Evolutionary conservation across 768 basidiomycete genomes (phyloP), one percentile per base, ranked within the genome.

Genomic region (Dacryopinax spathularia): DNA sequence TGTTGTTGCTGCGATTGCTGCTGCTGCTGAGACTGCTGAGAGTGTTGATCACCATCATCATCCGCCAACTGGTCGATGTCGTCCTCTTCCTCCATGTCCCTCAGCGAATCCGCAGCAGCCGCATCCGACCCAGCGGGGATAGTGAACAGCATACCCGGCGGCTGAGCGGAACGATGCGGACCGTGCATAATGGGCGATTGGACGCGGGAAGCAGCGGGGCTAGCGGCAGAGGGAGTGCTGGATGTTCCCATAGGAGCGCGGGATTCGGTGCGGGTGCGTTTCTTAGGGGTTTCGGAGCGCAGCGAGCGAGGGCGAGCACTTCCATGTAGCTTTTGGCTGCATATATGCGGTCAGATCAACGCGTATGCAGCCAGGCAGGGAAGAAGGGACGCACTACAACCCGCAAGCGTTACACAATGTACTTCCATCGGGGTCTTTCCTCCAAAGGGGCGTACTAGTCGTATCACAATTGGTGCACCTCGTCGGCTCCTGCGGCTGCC

Each of bases 381-480:
- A 43, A 18, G 44, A 33, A 59, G 43, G 35, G 48, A 78, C 81
- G 78, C 69, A 82, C 81, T 91, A 91, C 6, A 91, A 72, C 3
- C 89, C 89, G 66, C 89, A 91, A 33, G 90, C 89, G 69, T 91
- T 91, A 77, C 90, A 91, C 37, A 91, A 88, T 0, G 89, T 91
- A 77, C 89, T 89, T 62, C 89, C 89, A 74, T 91, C 90, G 68
- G 91, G 89, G 68, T 91, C 90, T 74, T 91, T 91, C 66, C 89
- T 81, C 89, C 89, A 91, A 37, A 91, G 81, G 13, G 90, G 90
- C 5, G 89, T 91, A 15, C 89, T 88, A 1, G 88, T 91, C 25
- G 90, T 91, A 70, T 90, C 87, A 76, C 89, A 91, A 70, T 91
- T 91, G 75, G 86, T 89, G 76, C 89, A 92, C 77, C 68, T 85